Percentiles rank a stretch among this genome's conserved stretches.
Conservation (phyloP, 2,329 filamentous ascomycete species). For the Arthrobotrys pseudoclavata region DNA sequence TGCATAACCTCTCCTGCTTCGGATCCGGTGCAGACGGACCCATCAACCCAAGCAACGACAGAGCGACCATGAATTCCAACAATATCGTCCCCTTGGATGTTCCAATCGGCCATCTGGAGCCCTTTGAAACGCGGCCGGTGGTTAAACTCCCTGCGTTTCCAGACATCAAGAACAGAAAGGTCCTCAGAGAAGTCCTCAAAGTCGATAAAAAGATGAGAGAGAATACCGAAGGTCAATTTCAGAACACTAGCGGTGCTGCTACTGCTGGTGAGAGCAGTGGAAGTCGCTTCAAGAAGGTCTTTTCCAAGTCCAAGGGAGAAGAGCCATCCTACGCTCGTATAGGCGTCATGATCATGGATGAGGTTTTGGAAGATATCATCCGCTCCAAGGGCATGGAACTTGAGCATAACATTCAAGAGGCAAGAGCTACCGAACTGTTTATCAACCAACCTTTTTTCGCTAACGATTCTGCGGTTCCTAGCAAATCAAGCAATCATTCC, state of each 20-base stretch:
- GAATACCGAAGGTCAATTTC: neutral
- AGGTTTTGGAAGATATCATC: constrained; percentile 18
- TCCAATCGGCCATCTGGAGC: constrained; percentile 45
- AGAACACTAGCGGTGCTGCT: neutral
- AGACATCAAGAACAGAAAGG: constrained; percentile 27
- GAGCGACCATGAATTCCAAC: constrained; percentile 37
- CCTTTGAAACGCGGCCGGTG: constrained; percentile 22
- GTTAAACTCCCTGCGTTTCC: constrained; percentile 36
- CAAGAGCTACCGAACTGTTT: neutral
- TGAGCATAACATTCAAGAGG: neutral
- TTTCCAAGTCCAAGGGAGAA: constrained; percentile 7
- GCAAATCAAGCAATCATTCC: constrained; percentile 40
- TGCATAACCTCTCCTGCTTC: constrained; percentile 35
- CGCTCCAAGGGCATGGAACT: neutral
- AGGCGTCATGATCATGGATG: neutral
- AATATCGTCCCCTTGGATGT: constrained; percentile 44
- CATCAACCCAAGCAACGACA: constrained; percentile 27
- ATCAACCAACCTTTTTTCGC: neutral
- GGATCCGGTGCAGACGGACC: constrained; percentile 18
- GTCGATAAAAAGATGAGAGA: constrained; percentile 34
- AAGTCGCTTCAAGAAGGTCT: constrained; percentile 15
- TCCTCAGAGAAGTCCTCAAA: constrained; percentile 27
- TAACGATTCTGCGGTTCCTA: neutral
- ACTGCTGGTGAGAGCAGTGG: neutral
- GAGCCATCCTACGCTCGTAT: constrained; percentile 5